phyloP scores from a whole-genome alignment of 2,329 filamentous ascomycete genomes.

The Aspergillus fijiensis region DNA sequence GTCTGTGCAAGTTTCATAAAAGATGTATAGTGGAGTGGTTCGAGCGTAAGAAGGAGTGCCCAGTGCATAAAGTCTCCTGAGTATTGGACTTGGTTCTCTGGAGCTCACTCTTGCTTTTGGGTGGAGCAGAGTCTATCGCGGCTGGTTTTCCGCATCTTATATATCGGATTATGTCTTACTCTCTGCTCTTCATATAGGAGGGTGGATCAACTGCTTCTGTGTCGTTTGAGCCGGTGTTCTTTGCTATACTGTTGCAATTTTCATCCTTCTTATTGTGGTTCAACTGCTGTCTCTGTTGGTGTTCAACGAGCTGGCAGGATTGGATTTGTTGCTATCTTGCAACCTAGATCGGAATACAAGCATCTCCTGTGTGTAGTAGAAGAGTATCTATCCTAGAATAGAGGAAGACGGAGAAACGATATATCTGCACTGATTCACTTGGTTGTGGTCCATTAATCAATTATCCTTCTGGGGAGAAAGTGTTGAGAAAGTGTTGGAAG shows the following conservation, averaged over 20 bases:
- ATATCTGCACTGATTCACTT: too few relatives aligned
- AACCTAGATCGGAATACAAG: neutral
- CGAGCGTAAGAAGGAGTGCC: slow-evolving; percentile 58
- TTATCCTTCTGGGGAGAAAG: too few relatives aligned
- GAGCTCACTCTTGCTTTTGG: neutral
- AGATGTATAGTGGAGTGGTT: slow-evolving; percentile 63
- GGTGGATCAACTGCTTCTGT: neutral
- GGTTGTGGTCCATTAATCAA: too few relatives aligned
- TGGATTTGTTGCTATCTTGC: neutral
- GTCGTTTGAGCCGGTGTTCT: slow-evolving; percentile 13
- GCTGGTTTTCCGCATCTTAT: neutral
- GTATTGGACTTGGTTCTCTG: neutral
- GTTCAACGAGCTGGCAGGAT: neutral
- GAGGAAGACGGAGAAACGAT: too few relatives aligned
- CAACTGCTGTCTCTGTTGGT: neutral
- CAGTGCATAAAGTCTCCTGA: slow-evolving; percentile 55
- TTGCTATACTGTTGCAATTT: neutral
- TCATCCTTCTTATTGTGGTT: neutral
- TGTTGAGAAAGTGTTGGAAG: neutral
- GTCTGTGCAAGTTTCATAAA: slow-evolving; percentile 64
- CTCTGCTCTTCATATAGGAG: neutral
- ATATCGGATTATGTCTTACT: neutral
- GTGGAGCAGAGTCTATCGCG: neutral
- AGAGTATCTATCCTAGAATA: too few relatives aligned
- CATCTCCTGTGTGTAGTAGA: neutral